Conservation (phyloP, 192 early-diverging fungal species). For the Dissophora globulifera region DNA sequence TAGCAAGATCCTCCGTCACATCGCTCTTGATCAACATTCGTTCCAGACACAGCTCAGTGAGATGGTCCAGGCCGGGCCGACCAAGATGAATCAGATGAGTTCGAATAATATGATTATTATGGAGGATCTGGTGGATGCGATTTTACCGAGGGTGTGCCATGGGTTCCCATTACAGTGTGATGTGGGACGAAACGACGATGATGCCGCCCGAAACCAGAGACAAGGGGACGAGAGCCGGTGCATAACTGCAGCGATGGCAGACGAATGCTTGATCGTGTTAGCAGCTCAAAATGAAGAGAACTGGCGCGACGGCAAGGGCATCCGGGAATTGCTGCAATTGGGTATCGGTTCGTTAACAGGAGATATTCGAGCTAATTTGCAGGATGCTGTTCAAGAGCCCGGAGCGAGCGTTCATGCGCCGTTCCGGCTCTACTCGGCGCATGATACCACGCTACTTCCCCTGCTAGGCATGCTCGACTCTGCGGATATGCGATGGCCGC, state of each 20-base stretch:
- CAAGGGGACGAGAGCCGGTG: background rate
- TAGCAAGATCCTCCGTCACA: background rate
- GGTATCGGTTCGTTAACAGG: conserved; percentile 13
- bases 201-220: too few species aligned
- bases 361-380: conserved; percentile 7
- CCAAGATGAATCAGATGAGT: too few species aligned
- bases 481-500: conserved; percentile 24
- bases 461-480: conserved; percentile 20
- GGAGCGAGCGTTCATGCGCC: background rate
- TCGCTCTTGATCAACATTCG: background rate
- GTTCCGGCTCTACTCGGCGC: conserved; percentile 26
- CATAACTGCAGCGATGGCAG: background rate
- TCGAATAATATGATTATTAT: background rate
- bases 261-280: background rate
- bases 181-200: background rate
- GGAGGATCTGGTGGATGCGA: background rate
- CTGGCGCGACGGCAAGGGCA: background rate
- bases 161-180: conserved; percentile 1
- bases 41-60: background rate
- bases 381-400: background rate
- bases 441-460: conserved; percentile 14
- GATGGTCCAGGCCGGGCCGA: background rate
- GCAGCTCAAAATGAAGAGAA: background rate
- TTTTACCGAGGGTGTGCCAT: conserved; percentile 22
- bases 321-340: conserved; percentile 10